Evolutionary conservation across 768 basidiomycete genomes (phyloP), one percentile per base, ranked within the genome.

Genomic region (Suillus subaureus): DNA sequence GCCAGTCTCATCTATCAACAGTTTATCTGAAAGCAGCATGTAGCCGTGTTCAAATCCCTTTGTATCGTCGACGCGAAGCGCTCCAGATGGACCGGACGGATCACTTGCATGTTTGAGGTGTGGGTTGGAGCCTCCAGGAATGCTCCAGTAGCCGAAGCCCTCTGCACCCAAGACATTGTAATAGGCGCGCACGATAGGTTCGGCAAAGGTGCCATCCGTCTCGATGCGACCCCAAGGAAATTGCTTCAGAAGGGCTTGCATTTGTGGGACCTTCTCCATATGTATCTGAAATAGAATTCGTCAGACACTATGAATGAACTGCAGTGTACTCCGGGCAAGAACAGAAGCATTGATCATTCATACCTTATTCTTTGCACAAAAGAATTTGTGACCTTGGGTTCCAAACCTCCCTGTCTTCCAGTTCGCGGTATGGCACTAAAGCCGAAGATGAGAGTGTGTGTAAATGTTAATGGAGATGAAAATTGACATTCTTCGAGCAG

Each of bases 221-320:
- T 83, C 81, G 26, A 83, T 13, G 43, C 76, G 77, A 15, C 79
- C 82, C 81, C 82, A 82, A 9, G 81, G 78, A 66, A 82, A 83
- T 28, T 78, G 76, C 23, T 70, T 70, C 42, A 80, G 69, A 54
- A 79, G 70, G 18, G 74, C 72, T 39, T 74, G 79, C 21, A 78
- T 70, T 63, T 77, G 67, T 0, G 77, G 67, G 6, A 78, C 72
- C 62, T 70, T 75, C 60, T 75, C 61, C 81, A 82, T 82, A 63
- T 81, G 77, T 65, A 73, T 68, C 80, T 81, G 54, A 64, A 12
- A 42, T 40, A 1, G 26, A 58, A 28, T 26, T 13, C 8, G 13
- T 26, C 39, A 55, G 61, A 26, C 54, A 28, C 16, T 18, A 18
- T 15, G 4, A 33, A 55, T 33, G n/a, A 35, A 61, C 11, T 18